phyloP scores from a whole-genome alignment of 176 grass and related monocot species.

The Pontederia paniculata region DNA sequence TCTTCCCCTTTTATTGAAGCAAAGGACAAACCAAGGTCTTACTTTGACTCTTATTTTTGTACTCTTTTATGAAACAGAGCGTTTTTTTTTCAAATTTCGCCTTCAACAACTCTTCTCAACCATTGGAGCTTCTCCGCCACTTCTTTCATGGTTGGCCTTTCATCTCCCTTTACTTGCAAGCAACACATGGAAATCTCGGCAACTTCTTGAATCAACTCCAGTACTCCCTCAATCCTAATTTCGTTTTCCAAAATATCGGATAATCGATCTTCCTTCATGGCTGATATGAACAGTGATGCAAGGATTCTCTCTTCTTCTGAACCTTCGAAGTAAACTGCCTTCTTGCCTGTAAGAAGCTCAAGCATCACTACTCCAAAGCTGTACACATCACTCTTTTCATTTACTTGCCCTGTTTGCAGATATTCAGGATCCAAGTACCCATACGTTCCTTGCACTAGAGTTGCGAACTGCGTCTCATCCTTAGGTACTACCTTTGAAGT shows the following conservation, averaged over 20 bases:
- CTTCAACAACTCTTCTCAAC: not conserved
- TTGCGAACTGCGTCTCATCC: constrained; percentile 7
- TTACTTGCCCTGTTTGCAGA: not conserved
- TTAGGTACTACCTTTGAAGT: not conserved
- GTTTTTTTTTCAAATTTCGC: too few species aligned
- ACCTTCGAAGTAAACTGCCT: constrained; percentile 4
- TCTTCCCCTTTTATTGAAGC: too few species aligned
- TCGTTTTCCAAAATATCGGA: not conserved
- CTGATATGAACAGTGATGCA: not conserved
- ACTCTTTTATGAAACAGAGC: too few species aligned
- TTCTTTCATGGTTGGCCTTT: constrained; percentile 2
- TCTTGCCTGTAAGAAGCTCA: not conserved
- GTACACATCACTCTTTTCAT: constrained; percentile 3
- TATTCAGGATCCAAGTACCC: constrained; percentile 3
- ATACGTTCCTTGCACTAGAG: constrained; percentile 1
- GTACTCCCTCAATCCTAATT: not conserved
- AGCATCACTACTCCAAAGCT: constrained; percentile 8
- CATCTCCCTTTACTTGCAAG: constrained; percentile 1
- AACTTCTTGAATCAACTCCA: not conserved
- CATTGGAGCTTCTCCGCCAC: not conserved
- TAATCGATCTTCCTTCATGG: not conserved
- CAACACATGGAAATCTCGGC: not conserved
- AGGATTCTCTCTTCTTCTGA: not conserved
- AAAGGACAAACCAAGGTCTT: too few species aligned
- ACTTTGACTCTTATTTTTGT: too few species aligned